phyloP scores from a whole-genome alignment of 805 yeast species.

The Wickerhamiella domercqiae region DNA sequence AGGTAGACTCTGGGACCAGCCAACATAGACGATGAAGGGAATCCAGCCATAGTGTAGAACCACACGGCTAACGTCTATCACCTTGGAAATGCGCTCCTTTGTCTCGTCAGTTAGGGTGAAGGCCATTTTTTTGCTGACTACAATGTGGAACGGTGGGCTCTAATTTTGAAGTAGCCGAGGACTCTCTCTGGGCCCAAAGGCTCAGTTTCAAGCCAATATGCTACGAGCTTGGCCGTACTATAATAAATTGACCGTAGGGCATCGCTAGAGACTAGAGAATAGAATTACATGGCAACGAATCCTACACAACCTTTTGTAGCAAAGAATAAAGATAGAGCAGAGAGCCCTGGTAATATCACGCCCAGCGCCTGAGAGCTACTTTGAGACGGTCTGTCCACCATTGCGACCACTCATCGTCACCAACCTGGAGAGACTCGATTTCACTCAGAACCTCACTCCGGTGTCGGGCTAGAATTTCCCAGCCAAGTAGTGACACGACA shows the following conservation, averaged over 20 bases:
- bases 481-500: slow-evolving; percentile 18
- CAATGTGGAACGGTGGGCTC: no score
- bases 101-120: slow-evolving; percentile 28
- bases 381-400: slow-evolving; percentile 16
- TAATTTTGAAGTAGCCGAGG: no score
- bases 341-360: no score
- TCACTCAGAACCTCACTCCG: slow-evolving; percentile 5
- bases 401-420: slow-evolving; percentile 9
- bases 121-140: slow-evolving; percentile 15
- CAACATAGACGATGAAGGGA: slow-evolving; percentile 85
- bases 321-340: no score
- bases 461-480: slow-evolving; percentile 16
- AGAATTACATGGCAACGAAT: no score
- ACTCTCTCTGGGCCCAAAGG: no score
- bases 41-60: slow-evolving; percentile 94
- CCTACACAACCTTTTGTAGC: no score
- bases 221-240: no score
- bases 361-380: slow-evolving; percentile 9
- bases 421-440: slow-evolving; percentile 1
- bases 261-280: no score
- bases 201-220: no score
- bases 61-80: slow-evolving; percentile 70
- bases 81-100: slow-evolving; percentile 68
- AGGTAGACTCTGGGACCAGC: slow-evolving; percentile 66
- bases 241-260: no score